A percentile compares a stretch with the other conserved stretches of the same genome.
phyloP scores from a whole-genome alignment of 495 filamentous ascomycete species.

The Oidiodendron maius region DNA sequence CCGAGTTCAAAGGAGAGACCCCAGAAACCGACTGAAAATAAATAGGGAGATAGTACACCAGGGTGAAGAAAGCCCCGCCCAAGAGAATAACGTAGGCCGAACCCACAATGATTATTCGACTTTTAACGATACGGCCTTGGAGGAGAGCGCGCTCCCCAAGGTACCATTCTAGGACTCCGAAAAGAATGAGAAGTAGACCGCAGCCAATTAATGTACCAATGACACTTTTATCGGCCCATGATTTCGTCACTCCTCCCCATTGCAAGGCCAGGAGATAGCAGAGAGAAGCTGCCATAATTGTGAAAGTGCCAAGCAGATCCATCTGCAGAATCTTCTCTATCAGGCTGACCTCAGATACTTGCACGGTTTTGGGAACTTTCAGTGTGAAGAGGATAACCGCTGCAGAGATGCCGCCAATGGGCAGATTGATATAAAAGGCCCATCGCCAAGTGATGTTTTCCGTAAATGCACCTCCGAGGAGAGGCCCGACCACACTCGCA shows the following conservation, averaged over 20 bases:
- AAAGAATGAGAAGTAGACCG: conserved; percentile 30
- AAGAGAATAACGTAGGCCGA: conserved; percentile 21
- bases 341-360: conserved; percentile 26
- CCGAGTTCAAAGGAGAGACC: conserved; percentile 22
- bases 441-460: conserved; percentile 42
- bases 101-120: conserved; percentile 30
- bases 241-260: conserved; percentile 32
- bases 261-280: conserved; percentile 37
- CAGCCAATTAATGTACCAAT: conserved; percentile 40
- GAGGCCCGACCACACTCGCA: conserved; percentile 37
- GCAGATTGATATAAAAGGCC: conserved; percentile 63
- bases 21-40: conserved; percentile 73
- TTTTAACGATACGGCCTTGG: conserved; percentile 18
- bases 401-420: conserved; percentile 45
- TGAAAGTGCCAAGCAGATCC: conserved; percentile 38
- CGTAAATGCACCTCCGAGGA: conserved; percentile 59
- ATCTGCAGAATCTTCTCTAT: conserved; percentile 18
- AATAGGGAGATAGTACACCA: conserved; percentile 60
- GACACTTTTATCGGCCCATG: conserved; percentile 31
- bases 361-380: conserved; percentile 18
- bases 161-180: conserved; percentile 33
- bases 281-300: conserved; percentile 28
- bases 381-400: conserved; percentile 32
- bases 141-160: conserved; percentile 43
- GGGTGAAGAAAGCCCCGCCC: conserved; percentile 3